Percentiles rank a stretch among this genome's conserved stretches.
Evolutionary conservation across 2,329 filamentous ascomycete genomes (phyloP).

Genomic region (Ceratocystis harringtonii): DNA sequence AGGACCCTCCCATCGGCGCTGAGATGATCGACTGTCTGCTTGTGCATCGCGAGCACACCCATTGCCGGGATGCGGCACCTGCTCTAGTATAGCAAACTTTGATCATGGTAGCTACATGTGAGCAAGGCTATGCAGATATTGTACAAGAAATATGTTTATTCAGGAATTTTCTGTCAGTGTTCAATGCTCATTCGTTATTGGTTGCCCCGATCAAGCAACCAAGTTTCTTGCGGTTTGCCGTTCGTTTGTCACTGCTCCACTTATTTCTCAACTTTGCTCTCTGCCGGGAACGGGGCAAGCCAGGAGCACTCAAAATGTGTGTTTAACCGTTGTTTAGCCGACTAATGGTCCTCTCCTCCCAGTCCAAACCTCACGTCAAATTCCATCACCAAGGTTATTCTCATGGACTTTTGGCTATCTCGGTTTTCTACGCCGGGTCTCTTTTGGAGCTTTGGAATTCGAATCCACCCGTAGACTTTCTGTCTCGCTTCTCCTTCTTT

Average conservation of each 20-base stretch:
- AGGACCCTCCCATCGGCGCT: background rate
- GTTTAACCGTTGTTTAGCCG: conserved; percentile 17
- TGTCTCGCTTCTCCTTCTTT: background rate
- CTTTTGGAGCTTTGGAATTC: conserved; percentile 6
- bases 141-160: no score
- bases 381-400: conserved; percentile 16
- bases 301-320: background rate
- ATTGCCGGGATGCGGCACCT: conserved; percentile 2
- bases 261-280: conserved; percentile 5
- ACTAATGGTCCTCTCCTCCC: background rate
- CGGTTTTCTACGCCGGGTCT: conserved; percentile 10
- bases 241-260: background rate
- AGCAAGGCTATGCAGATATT: background rate
- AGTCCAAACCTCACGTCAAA: conserved; percentile 7
- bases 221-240: background rate
- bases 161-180: no score
- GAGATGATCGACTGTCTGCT: background rate
- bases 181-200: background rate
- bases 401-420: conserved; percentile 13
- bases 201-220: background rate
- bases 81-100: conserved; percentile 16
- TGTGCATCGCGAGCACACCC: conserved; percentile 11
- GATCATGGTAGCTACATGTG: conserved; percentile 15
- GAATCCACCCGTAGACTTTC: conserved; percentile 15
- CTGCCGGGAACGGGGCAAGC: background rate